phyloP scores from a whole-genome alignment of 306 rosid genomes.

The Malus sylvestris region DNA sequence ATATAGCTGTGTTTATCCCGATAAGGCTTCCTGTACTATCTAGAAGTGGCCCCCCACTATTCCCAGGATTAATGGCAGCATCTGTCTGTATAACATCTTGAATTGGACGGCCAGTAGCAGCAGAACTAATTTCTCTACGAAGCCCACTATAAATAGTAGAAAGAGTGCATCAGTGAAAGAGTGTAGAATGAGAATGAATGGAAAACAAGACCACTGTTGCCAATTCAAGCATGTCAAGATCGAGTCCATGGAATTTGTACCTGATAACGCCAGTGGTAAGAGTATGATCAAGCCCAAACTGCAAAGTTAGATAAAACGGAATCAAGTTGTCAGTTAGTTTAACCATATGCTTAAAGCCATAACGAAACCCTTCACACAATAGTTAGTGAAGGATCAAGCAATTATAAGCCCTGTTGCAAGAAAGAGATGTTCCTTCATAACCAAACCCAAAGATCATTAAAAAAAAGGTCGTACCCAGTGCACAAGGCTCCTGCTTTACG shows the following conservation, averaged over 20 bases:
- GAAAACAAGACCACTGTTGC: neutral
- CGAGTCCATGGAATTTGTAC: conserved; percentile 26
- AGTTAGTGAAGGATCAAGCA: neutral
- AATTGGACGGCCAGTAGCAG: conserved; percentile 97
- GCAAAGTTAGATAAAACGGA: conserved; percentile 26
- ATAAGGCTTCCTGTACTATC: conserved; percentile 95
- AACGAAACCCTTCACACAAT: neutral
- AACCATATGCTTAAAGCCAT: conserved; percentile 4
- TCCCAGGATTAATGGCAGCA: conserved; percentile 99
- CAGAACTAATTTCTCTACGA: conserved; percentile 97
- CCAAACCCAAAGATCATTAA: no score
- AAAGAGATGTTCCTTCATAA: no score
- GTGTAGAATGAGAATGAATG: neutral
- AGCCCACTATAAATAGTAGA: conserved; percentile 57
- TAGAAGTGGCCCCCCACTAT: conserved; percentile 97
- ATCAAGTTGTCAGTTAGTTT: conserved; percentile 3
- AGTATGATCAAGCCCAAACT: conserved; percentile 99
- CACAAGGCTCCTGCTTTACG: no score
- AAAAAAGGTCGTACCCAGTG: no score
- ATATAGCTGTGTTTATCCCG: conserved; percentile 94
- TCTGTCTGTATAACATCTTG: conserved; percentile 99
- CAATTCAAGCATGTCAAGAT: neutral
- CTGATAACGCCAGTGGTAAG: conserved; percentile 95
- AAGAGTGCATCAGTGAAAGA: conserved; percentile 14
- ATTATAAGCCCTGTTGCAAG: no score